Evolutionary conservation across 805 yeast species (phyloP), one percentile per base, ranked within the genome.

Genomic region (Cyberlindnera suaveolens): DNA sequence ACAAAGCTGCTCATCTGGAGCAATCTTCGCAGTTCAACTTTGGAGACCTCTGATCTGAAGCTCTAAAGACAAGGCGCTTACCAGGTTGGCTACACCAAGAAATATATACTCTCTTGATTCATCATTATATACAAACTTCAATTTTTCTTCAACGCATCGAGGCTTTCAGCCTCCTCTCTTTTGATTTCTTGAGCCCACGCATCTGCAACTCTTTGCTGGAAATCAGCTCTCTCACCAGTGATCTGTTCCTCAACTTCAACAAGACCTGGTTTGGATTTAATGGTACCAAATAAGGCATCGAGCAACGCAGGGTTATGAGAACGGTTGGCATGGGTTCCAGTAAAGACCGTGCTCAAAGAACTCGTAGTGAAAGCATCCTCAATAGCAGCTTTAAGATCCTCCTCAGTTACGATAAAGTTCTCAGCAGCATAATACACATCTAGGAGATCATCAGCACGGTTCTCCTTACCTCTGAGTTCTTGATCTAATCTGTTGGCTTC

Each of bases 351-450:
- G 33, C 14, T 18, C 37, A 18, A 31, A 54, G 62, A 23, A 56
- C 50, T 37, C 46, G 47, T 39, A 43, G n/a, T 38, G 59, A 82
- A 77, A 39, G 87, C 81, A 42, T 69, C 69, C 39, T 72, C 75
- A 35, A 85, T 75, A 41, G 81, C 77, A 17, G 62, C 66, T 35
- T 73, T 75, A 47, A 85, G 70, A 60, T 78, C 79, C 39, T 71
- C 75, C 62, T 85, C 95, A 27, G 82, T 82, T 33, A 86, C 77
- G 52, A 88, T 85, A 64, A 78, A 89, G 36, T 73, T 69, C 23
- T 75, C 72, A 1, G 91, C 68, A 3, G 80, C 75, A 56, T 87
- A 87, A 63, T 85, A 88, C 42, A 90, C 71, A 50, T 77, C 82
- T 46, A 90, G 66, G 38, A 89, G 64, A 38, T 74, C 68, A 33